Conservation (phyloP, 345 rosid species). For the Populus simonii region DNA sequence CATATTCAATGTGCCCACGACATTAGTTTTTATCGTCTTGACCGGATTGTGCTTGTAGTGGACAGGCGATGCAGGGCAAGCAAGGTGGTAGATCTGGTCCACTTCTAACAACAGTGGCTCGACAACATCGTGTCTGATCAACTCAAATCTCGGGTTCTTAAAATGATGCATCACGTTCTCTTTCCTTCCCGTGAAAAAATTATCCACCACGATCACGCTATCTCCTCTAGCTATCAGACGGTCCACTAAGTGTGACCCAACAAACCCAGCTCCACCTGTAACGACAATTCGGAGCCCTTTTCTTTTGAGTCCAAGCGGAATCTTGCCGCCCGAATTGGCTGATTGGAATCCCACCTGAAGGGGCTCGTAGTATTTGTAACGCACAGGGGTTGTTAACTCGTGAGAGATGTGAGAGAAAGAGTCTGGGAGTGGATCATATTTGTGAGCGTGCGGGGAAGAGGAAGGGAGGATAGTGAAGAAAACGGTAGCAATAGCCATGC, state of each 20-base stretch:
- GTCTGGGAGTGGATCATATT: constrained; percentile 28
- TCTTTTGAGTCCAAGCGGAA: constrained; percentile 79
- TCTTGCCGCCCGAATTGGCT: constrained; percentile 54
- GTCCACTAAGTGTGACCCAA: constrained; percentile 96
- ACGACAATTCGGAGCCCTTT: constrained; percentile 84
- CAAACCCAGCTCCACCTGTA: constrained; percentile 99
- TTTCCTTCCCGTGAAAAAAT: constrained; percentile 93
- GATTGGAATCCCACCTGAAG: constrained; percentile 30
- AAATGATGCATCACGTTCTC: constrained; percentile 99
- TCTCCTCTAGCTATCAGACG: constrained; percentile 87
- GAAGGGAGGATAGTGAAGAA: constrained; percentile 58
- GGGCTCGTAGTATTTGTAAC: constrained; percentile 34
- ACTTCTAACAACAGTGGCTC: constrained; percentile 89
- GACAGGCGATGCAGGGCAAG: constrained; percentile 98
- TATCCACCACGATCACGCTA: constrained; percentile 95
- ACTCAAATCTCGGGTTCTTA: constrained; percentile 85
- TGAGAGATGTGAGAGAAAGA: constrained; percentile 28
- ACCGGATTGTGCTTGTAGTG: constrained; percentile 98
- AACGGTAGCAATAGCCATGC: constrained; percentile 80
- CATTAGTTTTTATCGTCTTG: constrained; percentile 97
- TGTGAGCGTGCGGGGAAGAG: constrained; percentile 14
- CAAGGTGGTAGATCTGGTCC: constrained; percentile 99
- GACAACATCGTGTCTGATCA: constrained; percentile 92
- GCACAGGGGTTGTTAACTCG: constrained; percentile 5
- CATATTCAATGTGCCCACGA: constrained; percentile 95